Base-by-base conservation (phyloP, 2,329 filamentous ascomycete species). In the Claviceps humidiphila region DNA sequence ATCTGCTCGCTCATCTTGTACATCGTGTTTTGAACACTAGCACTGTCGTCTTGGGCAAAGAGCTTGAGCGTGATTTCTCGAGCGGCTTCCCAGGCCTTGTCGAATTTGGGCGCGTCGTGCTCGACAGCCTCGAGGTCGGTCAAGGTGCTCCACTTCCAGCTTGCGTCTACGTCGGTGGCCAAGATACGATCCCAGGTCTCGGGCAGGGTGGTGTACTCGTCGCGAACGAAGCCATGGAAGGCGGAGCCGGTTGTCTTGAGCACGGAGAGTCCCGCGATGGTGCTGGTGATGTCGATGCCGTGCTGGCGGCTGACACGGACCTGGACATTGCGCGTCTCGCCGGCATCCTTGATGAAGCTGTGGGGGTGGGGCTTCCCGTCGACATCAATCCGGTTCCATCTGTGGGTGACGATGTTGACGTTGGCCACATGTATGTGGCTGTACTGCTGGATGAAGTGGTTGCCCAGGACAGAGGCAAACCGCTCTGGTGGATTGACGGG, bases 1-100 rank as follows among this genome's bases (percentile, higher is more conserved):
- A 98, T 95, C 67, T 84, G 75, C 68, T 91, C 85, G 61, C 80
- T 83, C 91, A 98, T 98, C 75, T 96, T 94, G 75, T 96, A 98
- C 93, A 98, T 97, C 55, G 91, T 97, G 61, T 84, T 84, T 73
- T 98, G 93, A 24, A 98, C 93, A 61, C 88, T 95, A 47, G 93
- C 87, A 62, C 88, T 95, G 64, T 89, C 77, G 64, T 98, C 90
- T 64, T 84, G 80, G 43, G 93, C 91, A 63, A 98, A 98, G 0
- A 83, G 87, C 72, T 87, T 86, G 67, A 96, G 76, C n/a, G 90
- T 96, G 66, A 94, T 93, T 51, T 76, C 74, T 55, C 89, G 78
- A n/a, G 89, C 89, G 51, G 77, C 76, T 58, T 82, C 74, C 78
- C 84, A 96, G 20, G 90, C 87, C 56, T 74, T 71, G 66, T 96